Base-by-base conservation (phyloP, 2,329 filamentous ascomycete genomes). In the Colletotrichum plurivorum region DNA sequence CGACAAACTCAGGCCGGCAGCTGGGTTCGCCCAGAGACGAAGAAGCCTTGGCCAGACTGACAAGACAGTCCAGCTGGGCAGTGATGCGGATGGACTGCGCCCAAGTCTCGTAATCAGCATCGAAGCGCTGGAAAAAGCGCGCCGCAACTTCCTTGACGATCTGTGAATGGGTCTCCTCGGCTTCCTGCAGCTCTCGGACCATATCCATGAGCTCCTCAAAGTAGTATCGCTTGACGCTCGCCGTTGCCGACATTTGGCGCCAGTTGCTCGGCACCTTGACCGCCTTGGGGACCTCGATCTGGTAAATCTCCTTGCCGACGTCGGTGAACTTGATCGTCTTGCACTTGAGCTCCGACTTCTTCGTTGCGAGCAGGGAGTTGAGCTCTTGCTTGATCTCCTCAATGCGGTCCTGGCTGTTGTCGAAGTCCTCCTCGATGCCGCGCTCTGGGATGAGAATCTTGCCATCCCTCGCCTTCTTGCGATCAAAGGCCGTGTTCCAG, bases 161-260 rank as follows among this genome's bases (percentile, higher is more conserved):
- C 76, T 99, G 95, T 4, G 91, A 91, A 79, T 98, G 96, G 1
- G 90, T 96, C 79, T 99, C 96, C 77, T 97, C 95, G 1, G 94
- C 93, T 81, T 99, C 96, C 77, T 97, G 96, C 18, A 98, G 86
- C 74, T 94, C 88, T 57, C 95, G 92, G 22, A 99, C 94, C 2
- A 98, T 88, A 31, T 88, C 86, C 15, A 93, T 92, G 15, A 98
- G 87, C 75, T 97, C 93, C 1, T 91, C 88, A 73, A 95, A 97
- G 83, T 98, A 99, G 84, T 95, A 99, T 0, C 96, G 92, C 81
- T 97, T 98, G 76, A 97, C 93, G 65, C 92, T 90, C 71, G 92
- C 89, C 0, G 96, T 98, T 0, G 95, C 93, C 5, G 96, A 98
- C 94, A 98, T 98, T 77, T 98, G 95, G 71, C 94, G 91, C 95